Evolutionary conservation across 805 yeast genomes (phyloP), one percentile per base, ranked within the genome.

Genomic region (Candida orba): DNA sequence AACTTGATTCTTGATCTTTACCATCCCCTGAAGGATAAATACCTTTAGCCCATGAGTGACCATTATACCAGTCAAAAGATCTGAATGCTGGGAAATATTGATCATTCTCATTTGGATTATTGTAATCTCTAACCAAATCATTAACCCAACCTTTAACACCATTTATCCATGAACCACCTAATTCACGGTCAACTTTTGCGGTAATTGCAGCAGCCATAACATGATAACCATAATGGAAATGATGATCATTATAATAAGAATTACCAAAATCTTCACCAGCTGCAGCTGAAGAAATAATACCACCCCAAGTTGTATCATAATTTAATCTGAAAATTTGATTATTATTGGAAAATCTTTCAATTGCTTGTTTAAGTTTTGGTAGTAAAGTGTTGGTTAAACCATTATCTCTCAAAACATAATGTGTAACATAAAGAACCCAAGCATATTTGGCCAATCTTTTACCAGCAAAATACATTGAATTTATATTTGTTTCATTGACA

Each of bases 401-500:
- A 0, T 63, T 57, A 57, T 90, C 84, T 17, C 75, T 59, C 37
- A 91, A 61, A 17, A 91, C 71, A 48, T 71, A 79, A 43, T 83
- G 79, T 33, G 82, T 78, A 10, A 81, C 86, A 49, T 84, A 84
- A 13, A 88, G 69, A 41, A 93, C 74, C 71, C 84, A 84, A 0
- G 98, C 96, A 64, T 85, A 93, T 65, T 90, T 93, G 52, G 89
- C 96, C 40, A 90, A 67, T 24, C 79, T 72, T 60, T 93, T 91
- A 12, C 98, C 99, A 2, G 95, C 75, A 18, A 86, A 79, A 64
- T 91, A 91, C 85, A 90, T 90, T 1, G 96, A 87, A 49, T 87
- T 87, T 41, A 78, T 57, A 46, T 79, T 67, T 0, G 81, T 69
- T 62, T 72, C 69, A 1, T 69, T 71, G 12, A 62, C 62, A 22